Evolutionary conservation across 192 early-diverging fungal species (phyloP), one percentile per base, ranked within the genome.

Genomic region (Diversispora eburnea): DNA sequence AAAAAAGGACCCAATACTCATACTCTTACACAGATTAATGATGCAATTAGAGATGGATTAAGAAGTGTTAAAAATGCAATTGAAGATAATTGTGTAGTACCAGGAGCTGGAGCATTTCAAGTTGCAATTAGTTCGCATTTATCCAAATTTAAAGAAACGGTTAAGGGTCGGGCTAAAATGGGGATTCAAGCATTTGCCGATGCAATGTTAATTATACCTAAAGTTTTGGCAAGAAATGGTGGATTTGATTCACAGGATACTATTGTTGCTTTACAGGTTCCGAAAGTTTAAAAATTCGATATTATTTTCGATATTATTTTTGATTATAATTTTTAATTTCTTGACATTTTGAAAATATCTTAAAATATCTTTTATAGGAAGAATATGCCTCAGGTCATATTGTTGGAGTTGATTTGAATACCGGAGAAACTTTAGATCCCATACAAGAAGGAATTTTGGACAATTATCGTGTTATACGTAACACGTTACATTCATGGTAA

Each of bases 1-100:
- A 33, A 33, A 63, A 25, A 74, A 88, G 90, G 91, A 4, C 96
- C 98, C 49, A 97, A 95, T 85, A 76, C 88, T 45, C 94, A 98
- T 80, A 94, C 93, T 25, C 89, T 99, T 77, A 84, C 86, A 69
- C 95, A 98, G 83, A 94, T 95, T 72, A 95, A 98, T 79, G 96
- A 99, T 78, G 98, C 98, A 8, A 90, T 99, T 25, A 93, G 98
- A 71, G 98, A 99, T 81, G 96, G 96, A 75, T 88, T 99, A 57
- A 92, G 98, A 55, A 95, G 95, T 6, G 96, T 99, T 48, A 98
- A 97, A 87, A 99, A 99, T 81, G 93, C 95, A 3, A 89, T 99
- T 76, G 98, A 99, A 82, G 98, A 99, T 80, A 81, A 85, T 45
- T 78, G 80, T 71, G 85, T 99, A 64, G 91, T 99, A 60, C 91